A percentile compares a stretch with the other conserved stretches of the same genome.
These are phyloP conservation scores for Sordariomycetes sp. DNA, from an alignment of 2,329 filamentous ascomycete species.

Conservation along the genomic window DNA sequence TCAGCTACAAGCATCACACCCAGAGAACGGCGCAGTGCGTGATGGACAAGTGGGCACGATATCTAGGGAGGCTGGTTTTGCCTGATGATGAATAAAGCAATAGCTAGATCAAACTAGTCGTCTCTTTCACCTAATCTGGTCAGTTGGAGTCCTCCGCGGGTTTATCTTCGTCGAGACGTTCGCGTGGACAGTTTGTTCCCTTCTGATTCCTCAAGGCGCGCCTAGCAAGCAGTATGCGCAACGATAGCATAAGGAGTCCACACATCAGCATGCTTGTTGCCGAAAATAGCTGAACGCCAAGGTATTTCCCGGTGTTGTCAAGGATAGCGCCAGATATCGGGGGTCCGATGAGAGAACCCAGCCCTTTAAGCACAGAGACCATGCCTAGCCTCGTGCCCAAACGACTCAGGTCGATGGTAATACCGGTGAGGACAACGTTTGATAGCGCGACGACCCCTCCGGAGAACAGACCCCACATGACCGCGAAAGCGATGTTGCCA, in stretches of 20 bases:
- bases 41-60: too few species aligned
- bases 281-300: constrained; percentile 14
- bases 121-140: too few species aligned
- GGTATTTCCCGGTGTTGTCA: constrained; percentile 8
- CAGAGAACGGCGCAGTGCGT: too few species aligned
- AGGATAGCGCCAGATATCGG: constrained; percentile 30
- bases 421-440: constrained; percentile 27
- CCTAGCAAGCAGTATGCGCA: constrained; percentile 9
- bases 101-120: too few species aligned
- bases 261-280: constrained; percentile 12
- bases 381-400: constrained; percentile 37
- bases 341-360: constrained; percentile 24
- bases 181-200: too few species aligned
- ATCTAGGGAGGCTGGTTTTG: too few species aligned
- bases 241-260: constrained; percentile 8
- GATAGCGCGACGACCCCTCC: constrained; percentile 33
- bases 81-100: too few species aligned
- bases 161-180: too few species aligned
- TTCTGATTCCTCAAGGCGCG: neutral
- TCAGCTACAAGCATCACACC: constrained; percentile 1
- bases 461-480: constrained; percentile 36
- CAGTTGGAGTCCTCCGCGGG: too few species aligned
- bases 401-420: constrained; percentile 27
- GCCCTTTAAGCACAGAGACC: constrained; percentile 23
- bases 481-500: constrained; percentile 29